Base-by-base conservation (phyloP, 768 basidiomycete genomes). In the Pulveroboletus sp. region DNA sequence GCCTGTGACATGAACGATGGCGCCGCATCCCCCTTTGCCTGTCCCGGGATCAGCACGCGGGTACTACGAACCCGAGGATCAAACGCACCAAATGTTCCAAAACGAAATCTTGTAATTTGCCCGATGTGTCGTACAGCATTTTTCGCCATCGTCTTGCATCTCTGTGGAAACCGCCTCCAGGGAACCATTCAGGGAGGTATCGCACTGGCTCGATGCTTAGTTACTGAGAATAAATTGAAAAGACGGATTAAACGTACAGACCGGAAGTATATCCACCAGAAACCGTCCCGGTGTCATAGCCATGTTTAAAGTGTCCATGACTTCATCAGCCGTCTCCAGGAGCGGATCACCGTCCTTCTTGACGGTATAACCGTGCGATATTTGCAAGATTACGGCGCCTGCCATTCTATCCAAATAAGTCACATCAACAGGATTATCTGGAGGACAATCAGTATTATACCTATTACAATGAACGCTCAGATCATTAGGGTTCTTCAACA, bases 291-390 rank as follows among this genome's bases (percentile, higher is more conserved):
- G 56, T 0, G 21, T 33, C 8, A 32, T n/a, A 4, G 47, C 7
- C 7, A 27, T 3, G 1, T 57, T 27, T 5, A 70, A 40, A n/a
- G 49, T 52, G 0, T 46, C 38, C 30, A 64, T 53, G 1, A 60
- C 62, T n/a, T 51, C 50, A 38, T 71, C 57, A 6, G 64, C 63
- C 35, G 60, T 44, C 24, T 62, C 41, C 13, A 72, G 57, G 28
- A 69, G 65, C 0, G 67, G 69, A 52, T 75, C 74, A 24, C 61
- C 40, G 2, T 59, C 53, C 2, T 58, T 54, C 44, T 60, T 30
- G 14, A 71, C 66, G 9, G 66, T 55, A 17, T 72, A 61, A 2
- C 74, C 75, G 41, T 74, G 67, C 1, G 69, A 69, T 14, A 69
- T 58, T 15, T 56, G 62, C 50, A 67, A 53, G 51, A 74, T 71